Conservation (phyloP, 192 early-diverging fungal genomes). For the Chytriomyces sp. region DNA sequence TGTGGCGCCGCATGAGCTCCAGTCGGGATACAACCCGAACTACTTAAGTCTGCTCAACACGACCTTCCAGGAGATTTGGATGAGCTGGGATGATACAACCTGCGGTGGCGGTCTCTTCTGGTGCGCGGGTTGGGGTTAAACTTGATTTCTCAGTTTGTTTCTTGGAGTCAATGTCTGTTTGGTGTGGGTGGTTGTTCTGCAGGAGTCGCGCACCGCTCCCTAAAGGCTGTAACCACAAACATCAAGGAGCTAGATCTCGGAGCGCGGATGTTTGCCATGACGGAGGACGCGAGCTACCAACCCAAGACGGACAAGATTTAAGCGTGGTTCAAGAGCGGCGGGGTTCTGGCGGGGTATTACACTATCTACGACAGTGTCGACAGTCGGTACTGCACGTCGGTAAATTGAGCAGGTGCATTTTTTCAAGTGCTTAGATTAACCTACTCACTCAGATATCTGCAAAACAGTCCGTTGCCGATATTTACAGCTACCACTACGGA, state of each 20-base stretch:
- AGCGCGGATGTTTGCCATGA: conserved; percentile 37
- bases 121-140: conserved; percentile 19
- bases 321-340: conserved; percentile 35
- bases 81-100: conserved; percentile 37
- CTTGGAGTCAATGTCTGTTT: neutral
- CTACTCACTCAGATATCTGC: neutral
- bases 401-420: neutral
- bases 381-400: neutral
- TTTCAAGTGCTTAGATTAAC: neutral
- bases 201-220: conserved; percentile 19
- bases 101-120: conserved; percentile 56
- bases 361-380: conserved; percentile 2
- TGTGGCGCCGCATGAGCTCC: too few species aligned
- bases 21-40: neutral
- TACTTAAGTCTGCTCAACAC: conserved; percentile 27
- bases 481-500: conserved; percentile 13
- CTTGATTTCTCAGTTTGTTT: neutral
- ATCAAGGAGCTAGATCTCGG: conserved; percentile 34
- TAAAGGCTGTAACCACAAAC: conserved; percentile 50
- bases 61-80: conserved; percentile 39
- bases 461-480: too few species aligned
- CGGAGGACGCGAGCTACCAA: conserved; percentile 30
- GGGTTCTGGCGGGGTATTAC: neutral
- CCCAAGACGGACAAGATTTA: conserved; percentile 26
- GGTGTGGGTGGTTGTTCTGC: too few species aligned